These are phyloP conservation scores for Zizania latifolia DNA, from an alignment of 176 grass and related monocot species.

Conservation along the genomic window DNA sequence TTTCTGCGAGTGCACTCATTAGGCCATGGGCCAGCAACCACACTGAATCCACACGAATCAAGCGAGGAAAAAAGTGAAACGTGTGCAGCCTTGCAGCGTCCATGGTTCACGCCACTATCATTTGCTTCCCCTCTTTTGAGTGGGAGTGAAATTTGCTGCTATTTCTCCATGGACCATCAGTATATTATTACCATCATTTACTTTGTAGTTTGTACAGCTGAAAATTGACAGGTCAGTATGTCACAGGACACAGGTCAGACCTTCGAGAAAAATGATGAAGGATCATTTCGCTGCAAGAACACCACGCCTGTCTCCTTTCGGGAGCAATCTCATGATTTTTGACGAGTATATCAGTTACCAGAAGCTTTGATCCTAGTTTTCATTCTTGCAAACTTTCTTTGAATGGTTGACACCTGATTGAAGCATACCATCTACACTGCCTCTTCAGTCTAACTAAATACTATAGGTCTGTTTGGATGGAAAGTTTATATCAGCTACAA, in stretches of 20 bases:
- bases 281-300: conserved; percentile 12
- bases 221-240: not conserved
- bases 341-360: not conserved
- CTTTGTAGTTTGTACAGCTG: not conserved
- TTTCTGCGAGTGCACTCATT: conserved; percentile 40
- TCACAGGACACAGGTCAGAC: no score
- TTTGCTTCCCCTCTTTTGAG: conserved; percentile 3
- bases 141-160: not conserved
- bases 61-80: not conserved
- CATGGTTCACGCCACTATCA: conserved; percentile 22
- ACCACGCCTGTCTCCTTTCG: conserved; percentile 2
- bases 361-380: not conserved
- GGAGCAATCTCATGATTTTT: not conserved
- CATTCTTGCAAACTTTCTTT: not conserved
- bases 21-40: conserved; percentile 14
- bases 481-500: no score
- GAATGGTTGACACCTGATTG: not conserved
- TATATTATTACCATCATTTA: not conserved
- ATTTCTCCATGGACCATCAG: not conserved
- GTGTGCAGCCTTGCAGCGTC: not conserved
- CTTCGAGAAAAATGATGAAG: not conserved
- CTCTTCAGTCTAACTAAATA: not conserved
- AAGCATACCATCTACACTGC: no score
- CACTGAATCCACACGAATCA: conserved; percentile 16
- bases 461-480: no score